Base-by-base conservation (phyloP, 768 basidiomycete species). In the Tricholoma bakamatsutake region DNA sequence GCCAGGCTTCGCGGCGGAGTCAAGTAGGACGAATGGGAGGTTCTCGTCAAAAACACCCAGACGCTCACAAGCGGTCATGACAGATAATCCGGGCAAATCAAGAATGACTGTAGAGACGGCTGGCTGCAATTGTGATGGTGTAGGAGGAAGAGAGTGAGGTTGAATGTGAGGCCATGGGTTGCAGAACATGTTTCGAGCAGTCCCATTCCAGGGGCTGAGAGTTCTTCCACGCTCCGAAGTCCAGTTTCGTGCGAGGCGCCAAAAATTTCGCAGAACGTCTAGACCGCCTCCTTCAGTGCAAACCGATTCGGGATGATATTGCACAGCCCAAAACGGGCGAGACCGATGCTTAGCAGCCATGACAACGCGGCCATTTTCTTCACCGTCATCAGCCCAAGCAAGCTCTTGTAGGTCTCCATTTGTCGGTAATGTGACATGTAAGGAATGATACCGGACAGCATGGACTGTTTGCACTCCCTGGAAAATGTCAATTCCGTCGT, bases 231-330 rank as follows among this genome's bases (percentile, higher is more conserved):
- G 66, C 10, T 66, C 61, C 34, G 61, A 64, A 3, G 76, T 71
- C 88, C 89, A 92, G 7, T 68, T 67, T 50, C 77, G 73, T 17
- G 88, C 84, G 17, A 90, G 73, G 21, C 69, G 67, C 88, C 88
- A 92, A 65, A 92, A 92, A 67, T 90, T 93, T 18, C 67, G 68
- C 54, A 92, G 59, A 13, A 90, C 81, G 54, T 84, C 78, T n/a
- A 78, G 62, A 1, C 90, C 90, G 5, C 86, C 87, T 2, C 78
- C 80, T 42, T 75, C 72, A 2, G 90, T 93, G 61, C 87, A 78
- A 3, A 88, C 81, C 4, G 90, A 93, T 65, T 93, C 91, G 5
- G 91, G 91, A 66, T 93, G 91, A 66, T 93, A 93, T 64, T 93
- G 91, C 21, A 93, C 91, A 3, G 87, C 90, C 86, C 88, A 93